Percentiles rank a stretch among this genome's conserved stretches.
These are phyloP conservation scores for Beta vulgaris DNA, from an alignment of 148 eudicot genomes.

Conservation along the genomic window DNA sequence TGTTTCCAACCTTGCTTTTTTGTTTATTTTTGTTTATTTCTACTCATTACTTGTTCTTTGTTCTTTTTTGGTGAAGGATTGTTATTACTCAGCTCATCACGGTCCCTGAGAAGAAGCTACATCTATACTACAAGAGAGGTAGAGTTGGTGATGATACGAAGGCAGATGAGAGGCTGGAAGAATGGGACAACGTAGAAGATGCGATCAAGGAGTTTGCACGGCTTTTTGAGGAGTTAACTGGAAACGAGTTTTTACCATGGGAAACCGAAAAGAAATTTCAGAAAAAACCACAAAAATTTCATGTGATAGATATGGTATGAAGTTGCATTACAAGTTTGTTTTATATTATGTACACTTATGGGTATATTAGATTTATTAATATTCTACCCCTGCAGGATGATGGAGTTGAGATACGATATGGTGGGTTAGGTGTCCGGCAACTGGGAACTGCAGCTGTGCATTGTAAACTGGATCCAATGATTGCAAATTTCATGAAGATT, in stretches of 20 bases:
- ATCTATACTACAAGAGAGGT: slow-evolving; percentile 73
- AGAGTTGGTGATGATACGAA: slow-evolving; percentile 54
- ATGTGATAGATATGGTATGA: slow-evolving; percentile 75
- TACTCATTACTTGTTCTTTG: neutral
- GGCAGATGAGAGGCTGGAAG: slow-evolving; percentile 66
- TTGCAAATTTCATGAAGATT: slow-evolving; percentile 70
- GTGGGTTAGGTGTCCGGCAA: slow-evolving; percentile 68
- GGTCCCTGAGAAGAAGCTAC: slow-evolving; percentile 53
- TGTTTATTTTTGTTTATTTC: neutral
- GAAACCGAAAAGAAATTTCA: slow-evolving; percentile 76
- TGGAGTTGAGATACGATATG: slow-evolving; percentile 72
- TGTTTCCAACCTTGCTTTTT: neutral
- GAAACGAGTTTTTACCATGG: slow-evolving; percentile 77
- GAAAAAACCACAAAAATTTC: slow-evolving; percentile 58
- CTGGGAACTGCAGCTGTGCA: slow-evolving; percentile 61
- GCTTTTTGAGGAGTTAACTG: slow-evolving; percentile 70
- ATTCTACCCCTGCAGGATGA: slow-evolving; percentile 44
- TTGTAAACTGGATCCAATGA: slow-evolving; percentile 57
- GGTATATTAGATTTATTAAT: neutral
- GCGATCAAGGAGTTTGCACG: slow-evolving; percentile 63
- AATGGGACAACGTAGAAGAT: slow-evolving; percentile 46
- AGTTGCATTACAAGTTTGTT: neutral
- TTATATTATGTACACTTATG: neutral
- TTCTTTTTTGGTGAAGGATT: slow-evolving; percentile 32
- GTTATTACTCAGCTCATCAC: slow-evolving; percentile 62